These are phyloP conservation scores for Trichoderma lentiforme DNA, from an alignment of 2,329 filamentous ascomycete genomes.

Conservation along the genomic window DNA sequence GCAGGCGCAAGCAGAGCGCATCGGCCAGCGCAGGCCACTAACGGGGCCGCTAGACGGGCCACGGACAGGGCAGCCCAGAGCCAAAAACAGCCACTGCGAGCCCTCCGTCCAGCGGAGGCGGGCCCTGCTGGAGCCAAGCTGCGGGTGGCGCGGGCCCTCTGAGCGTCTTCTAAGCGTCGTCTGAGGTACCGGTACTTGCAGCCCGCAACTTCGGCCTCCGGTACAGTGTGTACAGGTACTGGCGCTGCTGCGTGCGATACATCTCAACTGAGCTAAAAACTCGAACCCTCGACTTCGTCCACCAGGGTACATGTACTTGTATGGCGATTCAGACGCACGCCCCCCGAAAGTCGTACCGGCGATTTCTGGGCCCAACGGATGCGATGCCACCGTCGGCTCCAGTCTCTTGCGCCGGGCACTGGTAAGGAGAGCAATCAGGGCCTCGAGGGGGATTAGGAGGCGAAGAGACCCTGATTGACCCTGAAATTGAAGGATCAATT, in stretches of 20 bases:
- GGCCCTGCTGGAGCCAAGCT: constrained; percentile 18
- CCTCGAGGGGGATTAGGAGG: not conserved
- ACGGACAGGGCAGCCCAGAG: not conserved
- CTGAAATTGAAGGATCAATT: not conserved
- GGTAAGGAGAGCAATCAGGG: not conserved
- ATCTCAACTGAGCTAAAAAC: not conserved
- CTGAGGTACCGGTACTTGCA: not conserved
- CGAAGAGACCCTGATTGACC: not conserved
- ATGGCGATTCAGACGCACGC: constrained; percentile 7
- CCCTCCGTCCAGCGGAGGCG: constrained; percentile 16
- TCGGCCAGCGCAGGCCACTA: constrained; percentile 6
- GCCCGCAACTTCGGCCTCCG: not conserved
- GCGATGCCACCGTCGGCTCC: not conserved
- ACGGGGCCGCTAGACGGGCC: constrained; percentile 3
- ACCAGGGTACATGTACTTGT: not conserved
- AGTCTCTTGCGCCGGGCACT: not conserved
- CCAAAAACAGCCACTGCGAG: constrained; percentile 12
- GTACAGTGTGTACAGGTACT: not conserved
- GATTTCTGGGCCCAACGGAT: not conserved
- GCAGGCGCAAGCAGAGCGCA: constrained; percentile 9
- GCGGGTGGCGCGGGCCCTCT: constrained; percentile 19
- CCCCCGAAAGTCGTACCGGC: not conserved
- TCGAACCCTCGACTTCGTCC: not conserved
- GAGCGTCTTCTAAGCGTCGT: not conserved
- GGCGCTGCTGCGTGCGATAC: not conserved